phyloP scores from a whole-genome alignment of 768 basidiomycete species.

The Amanita brunnescens region DNA sequence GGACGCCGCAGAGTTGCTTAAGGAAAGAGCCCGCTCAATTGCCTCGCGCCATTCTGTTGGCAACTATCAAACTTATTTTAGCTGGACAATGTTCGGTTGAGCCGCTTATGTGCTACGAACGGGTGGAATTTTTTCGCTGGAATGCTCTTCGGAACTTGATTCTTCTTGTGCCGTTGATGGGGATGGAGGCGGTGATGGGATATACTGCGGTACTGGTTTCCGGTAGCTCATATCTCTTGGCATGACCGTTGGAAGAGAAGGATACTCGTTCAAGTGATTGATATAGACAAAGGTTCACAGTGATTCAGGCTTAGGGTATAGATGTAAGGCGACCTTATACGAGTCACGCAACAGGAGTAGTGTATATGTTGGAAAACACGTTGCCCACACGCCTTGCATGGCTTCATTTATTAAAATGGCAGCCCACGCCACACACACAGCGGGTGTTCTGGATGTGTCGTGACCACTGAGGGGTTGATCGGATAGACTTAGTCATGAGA shows the following conservation, averaged over 20 bases:
- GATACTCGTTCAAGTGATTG: not conserved
- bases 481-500: not conserved
- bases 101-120: not conserved
- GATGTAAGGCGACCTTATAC: not conserved
- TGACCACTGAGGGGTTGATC: too few species aligned
- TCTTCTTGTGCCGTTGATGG: constrained; percentile 15
- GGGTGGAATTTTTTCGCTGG: not conserved
- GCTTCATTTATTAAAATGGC: not conserved
- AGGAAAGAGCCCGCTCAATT: constrained; percentile 14
- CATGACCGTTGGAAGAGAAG: constrained; percentile 15
- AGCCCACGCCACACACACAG: not conserved
- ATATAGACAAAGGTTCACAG: not conserved
- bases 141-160: not conserved
- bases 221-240: constrained; percentile 50
- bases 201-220: constrained; percentile 61
- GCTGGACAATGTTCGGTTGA: not conserved
- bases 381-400: constrained; percentile 1
- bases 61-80: constrained; percentile 8
- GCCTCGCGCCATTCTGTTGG: constrained; percentile 28
- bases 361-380: constrained; percentile 4
- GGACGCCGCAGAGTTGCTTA: constrained; percentile 2
- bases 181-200: constrained; percentile 53
- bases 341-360: not conserved
- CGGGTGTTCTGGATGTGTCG: too few species aligned
- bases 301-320: not conserved